Percentiles rank a stretch among this genome's conserved stretches.
phyloP scores from a whole-genome alignment of 2,329 filamentous ascomycete species.

The Fusarium bulbicola region DNA sequence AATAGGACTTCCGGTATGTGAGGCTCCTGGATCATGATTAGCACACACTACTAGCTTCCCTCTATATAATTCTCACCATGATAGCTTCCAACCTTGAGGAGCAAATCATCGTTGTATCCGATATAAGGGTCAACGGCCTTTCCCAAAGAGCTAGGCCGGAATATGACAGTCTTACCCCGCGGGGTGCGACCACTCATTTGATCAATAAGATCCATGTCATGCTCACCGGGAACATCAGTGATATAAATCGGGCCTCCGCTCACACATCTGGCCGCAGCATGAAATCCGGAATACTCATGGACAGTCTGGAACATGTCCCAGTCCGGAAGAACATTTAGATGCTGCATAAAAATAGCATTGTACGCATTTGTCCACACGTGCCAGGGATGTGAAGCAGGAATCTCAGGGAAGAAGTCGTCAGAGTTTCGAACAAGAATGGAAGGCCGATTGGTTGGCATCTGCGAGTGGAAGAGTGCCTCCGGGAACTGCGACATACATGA shows the following conservation, averaged over 20 bases:
- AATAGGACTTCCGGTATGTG: slow-evolving; percentile 76
- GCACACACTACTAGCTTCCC: not conserved
- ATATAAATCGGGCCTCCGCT: slow-evolving; percentile 95
- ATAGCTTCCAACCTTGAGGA: slow-evolving; percentile 84
- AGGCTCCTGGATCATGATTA: slow-evolving; percentile 50
- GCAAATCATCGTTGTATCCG: slow-evolving; percentile 74
- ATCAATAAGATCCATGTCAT: slow-evolving; percentile 77
- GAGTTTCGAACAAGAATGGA: slow-evolving; percentile 83
- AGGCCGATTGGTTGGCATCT: slow-evolving; percentile 79
- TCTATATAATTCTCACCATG: slow-evolving; percentile 62
- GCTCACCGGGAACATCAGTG: slow-evolving; percentile 86
- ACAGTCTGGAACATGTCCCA: slow-evolving; percentile 77
- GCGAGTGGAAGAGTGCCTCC: slow-evolving; percentile 84
- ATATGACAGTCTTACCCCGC: slow-evolving; percentile 78
- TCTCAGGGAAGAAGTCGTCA: slow-evolving; percentile 89
- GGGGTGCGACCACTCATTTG: slow-evolving; percentile 83
- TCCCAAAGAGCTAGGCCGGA: slow-evolving; percentile 80
- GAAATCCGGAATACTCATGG: slow-evolving; percentile 78
- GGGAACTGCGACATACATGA: slow-evolving; percentile 96
- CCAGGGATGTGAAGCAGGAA: slow-evolving; percentile 86
- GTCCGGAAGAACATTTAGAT: slow-evolving; percentile 88
- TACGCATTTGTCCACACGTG: slow-evolving; percentile 95
- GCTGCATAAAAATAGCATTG: slow-evolving; percentile 82
- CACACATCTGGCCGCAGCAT: slow-evolving; percentile 89
- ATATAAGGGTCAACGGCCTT: slow-evolving; percentile 78